A percentile compares a stretch with the other conserved stretches of the same genome.
Evolutionary conservation across 225 moss, liverwort and hornwort species (phyloP).

Genomic region (Physcomitrellopsis africana): DNA sequence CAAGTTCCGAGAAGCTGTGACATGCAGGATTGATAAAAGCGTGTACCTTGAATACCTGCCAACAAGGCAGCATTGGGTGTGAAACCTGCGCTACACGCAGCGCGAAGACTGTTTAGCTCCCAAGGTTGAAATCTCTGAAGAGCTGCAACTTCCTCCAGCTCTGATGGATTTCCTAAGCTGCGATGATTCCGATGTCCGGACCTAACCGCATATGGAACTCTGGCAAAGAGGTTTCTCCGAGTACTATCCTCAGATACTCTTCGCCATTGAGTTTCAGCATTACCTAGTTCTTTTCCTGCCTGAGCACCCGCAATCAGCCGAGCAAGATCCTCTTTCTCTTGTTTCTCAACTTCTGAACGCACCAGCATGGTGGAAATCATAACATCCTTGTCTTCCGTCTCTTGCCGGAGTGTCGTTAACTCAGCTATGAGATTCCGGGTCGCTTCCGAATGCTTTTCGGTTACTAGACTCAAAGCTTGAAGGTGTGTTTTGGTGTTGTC

Average conservation of each 20-base stretch:
- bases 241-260: conserved; percentile 26
- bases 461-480: conserved; percentile 37
- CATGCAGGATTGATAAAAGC: neutral
- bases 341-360: conserved; percentile 36
- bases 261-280: conserved; percentile 35
- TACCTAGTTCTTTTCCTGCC: conserved; percentile 7
- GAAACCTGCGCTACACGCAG: conserved; percentile 11
- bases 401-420: conserved; percentile 37
- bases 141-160: conserved; percentile 40
- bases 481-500: conserved; percentile 34
- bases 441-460: conserved; percentile 43
- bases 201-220: conserved; percentile 18
- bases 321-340: conserved; percentile 52
- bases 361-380: conserved; percentile 48
- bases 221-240: conserved; percentile 18
- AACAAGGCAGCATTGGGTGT: conserved; percentile 20
- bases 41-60: conserved; percentile 39
- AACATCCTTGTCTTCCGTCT: conserved; percentile 47
- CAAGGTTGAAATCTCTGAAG: conserved; percentile 36
- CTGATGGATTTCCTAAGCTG: conserved; percentile 37
- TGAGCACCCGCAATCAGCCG: conserved; percentile 28
- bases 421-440: conserved; percentile 41
- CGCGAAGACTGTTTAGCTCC: conserved; percentile 33
- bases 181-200: conserved; percentile 38
- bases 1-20: neutral